Percentiles rank a stretch among this genome's conserved stretches.
phyloP scores from a whole-genome alignment of 139 green algal genomes.

The Chlamydomonas sp. region DNA sequence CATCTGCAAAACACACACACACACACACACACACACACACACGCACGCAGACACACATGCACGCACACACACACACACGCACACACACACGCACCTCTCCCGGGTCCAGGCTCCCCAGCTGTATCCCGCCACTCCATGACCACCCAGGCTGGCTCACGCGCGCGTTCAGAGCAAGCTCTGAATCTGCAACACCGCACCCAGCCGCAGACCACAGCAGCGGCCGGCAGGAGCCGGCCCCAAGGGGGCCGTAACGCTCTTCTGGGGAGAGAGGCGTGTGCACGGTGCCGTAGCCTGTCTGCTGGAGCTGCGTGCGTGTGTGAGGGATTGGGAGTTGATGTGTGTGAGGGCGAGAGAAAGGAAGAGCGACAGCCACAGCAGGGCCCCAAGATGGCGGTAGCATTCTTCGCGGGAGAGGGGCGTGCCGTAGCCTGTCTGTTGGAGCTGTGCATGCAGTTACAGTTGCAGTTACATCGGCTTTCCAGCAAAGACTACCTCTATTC shows the following conservation, averaged over 20 bases:
- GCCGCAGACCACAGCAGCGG: constrained; percentile 54
- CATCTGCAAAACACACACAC: too few relatives aligned
- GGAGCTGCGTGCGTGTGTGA: constrained; percentile 6
- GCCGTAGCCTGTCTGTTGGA: too few relatives aligned
- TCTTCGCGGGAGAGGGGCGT: too few relatives aligned
- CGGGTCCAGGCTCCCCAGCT: constrained; percentile 35
- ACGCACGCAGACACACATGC: too few relatives aligned
- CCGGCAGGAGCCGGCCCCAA: constrained; percentile 9
- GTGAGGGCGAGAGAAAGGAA: not conserved
- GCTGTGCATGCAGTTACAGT: too few relatives aligned
- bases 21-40: too few relatives aligned
- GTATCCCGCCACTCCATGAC: constrained; percentile 69
- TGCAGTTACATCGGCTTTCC: too few relatives aligned
- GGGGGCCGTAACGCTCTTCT: constrained; percentile 5
- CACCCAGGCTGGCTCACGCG: constrained; percentile 67
- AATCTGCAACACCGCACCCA: not conserved
- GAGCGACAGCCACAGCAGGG: not conserved
- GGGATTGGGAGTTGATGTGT: not conserved
- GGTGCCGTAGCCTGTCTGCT: constrained; percentile 20
- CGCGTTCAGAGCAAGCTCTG: constrained; percentile 43
- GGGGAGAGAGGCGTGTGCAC: constrained; percentile 1
- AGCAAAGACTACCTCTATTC: too few relatives aligned
- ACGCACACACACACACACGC: too few relatives aligned
- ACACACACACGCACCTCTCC: too few relatives aligned
- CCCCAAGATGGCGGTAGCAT: too few relatives aligned